Percentiles rank a stretch among this genome's conserved stretches.
Evolutionary conservation across 1,139 yeast species (phyloP).

Genomic region (Yamadazyma dushanensis): DNA sequence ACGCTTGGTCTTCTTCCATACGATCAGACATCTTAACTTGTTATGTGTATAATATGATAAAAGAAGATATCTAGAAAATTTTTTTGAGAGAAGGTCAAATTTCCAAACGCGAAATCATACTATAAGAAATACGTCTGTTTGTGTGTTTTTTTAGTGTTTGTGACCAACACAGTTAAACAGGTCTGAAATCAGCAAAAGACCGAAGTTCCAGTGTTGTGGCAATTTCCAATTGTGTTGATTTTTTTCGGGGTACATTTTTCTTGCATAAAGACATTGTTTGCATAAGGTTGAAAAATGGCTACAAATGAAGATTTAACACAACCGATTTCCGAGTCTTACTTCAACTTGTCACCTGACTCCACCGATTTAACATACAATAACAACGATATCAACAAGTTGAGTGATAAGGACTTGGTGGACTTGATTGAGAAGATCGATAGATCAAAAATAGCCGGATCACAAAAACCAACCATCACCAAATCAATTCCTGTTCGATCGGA

Average conservation of each 20-base stretch:
- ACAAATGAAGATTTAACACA: constrained; percentile 22
- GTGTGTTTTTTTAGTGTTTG: too few species aligned
- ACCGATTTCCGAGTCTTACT: constrained; percentile 30
- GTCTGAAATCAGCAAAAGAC: too few species aligned
- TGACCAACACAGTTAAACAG: too few species aligned
- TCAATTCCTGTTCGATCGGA: background rate
- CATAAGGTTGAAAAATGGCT: constrained; percentile 2
- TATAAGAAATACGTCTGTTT: too few species aligned
- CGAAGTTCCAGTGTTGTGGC: too few species aligned
- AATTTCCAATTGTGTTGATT: too few species aligned
- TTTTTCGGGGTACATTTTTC: background rate
- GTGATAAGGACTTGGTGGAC: constrained; percentile 11
- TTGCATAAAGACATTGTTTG: background rate
- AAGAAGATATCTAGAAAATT: too few species aligned
- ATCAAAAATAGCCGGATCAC: background rate
- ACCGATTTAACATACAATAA: constrained; percentile 10
- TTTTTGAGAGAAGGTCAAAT: too few species aligned
- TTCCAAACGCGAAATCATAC: too few species aligned
- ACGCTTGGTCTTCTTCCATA: constrained; percentile 11
- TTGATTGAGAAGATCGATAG: constrained; percentile 9
- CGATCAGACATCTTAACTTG: constrained; percentile 3
- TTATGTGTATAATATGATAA: too few species aligned
- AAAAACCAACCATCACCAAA: background rate
- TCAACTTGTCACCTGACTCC: constrained; percentile 29
- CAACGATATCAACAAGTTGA: constrained; percentile 13